Evolutionary conservation across 2,329 filamentous ascomycete genomes (phyloP), one percentile per base, ranked within the genome.

Genomic region (Penicillium polonicum): DNA sequence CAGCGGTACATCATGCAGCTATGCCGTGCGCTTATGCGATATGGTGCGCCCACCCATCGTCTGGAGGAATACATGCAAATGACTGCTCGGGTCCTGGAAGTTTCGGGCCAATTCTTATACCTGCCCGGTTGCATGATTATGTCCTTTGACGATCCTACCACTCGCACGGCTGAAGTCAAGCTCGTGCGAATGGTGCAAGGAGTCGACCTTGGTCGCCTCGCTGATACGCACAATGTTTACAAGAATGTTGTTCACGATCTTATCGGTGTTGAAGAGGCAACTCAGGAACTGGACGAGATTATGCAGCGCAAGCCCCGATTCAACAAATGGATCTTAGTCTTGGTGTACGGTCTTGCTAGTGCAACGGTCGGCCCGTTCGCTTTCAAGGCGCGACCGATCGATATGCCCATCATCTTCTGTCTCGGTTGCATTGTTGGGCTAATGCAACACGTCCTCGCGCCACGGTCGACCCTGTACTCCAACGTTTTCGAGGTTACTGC

Each of bases 121-220:
- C 85, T 97, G 33, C 92, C 93, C 0, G 91, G 91, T 0, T 95
- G 91, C 69, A 97, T 97, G 93, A 90, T 97, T 56, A 89, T 96
- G 70, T 94, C 91, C 3, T 97, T 97, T 69, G 92, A 86, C 50
- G 79, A 81, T 54, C 64, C 70, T 5, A 70, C 72, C 7, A 80
- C 79, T 1, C 78, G 80, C 61, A 80, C 78, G 6, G 78, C 78
- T 1, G 79, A 81, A 58, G 75, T 81, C 36, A 78, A 79, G 54
- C 67, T 81, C 29, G 73, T 81, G 25, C 73, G 76, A 44, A 73
- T 74, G 36, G 66, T 70, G 1, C 77, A 79, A 51, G 77, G 75
- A 5, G 74, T 80, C 15, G 77, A 81, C 59, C 67, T 81, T 8
- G 77, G 78, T 15, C 76, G 74, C 38, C 68, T 81, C 15, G 73